Evolutionary conservation across 768 basidiomycete species (phyloP).

Genomic region (Chiua virens): DNA sequence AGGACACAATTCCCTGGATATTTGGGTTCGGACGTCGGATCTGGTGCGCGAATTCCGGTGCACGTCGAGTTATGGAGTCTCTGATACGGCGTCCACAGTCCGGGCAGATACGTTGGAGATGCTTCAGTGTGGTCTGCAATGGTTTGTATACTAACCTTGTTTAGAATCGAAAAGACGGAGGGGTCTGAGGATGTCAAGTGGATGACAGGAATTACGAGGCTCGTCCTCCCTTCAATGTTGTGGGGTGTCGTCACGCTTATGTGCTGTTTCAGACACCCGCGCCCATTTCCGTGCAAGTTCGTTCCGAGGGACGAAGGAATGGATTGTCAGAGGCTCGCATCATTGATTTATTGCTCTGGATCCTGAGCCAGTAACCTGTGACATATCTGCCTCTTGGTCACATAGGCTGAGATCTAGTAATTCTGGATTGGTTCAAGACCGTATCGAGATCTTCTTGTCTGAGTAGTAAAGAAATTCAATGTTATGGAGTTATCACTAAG

Average conservation of each 20-base stretch:
- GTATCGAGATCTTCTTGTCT: too few relatives aligned
- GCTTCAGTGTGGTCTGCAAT: conserved; percentile 20
- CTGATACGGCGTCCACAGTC: background rate
- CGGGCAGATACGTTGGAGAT: conserved; percentile 18
- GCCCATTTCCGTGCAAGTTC: conserved; percentile 10
- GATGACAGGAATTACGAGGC: conserved; percentile 7
- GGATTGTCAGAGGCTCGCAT: conserved; percentile 6
- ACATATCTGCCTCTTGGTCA: too few relatives aligned
- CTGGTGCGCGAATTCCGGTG: conserved; percentile 1
- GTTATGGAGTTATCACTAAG: too few relatives aligned
- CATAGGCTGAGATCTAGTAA: too few relatives aligned
- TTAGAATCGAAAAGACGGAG: conserved; percentile 11
- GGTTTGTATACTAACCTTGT: conserved; percentile 8
- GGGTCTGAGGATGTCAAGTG: conserved; percentile 12
- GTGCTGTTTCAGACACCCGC: background rate
- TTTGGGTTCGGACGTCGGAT: conserved; percentile 21
- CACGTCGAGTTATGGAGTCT: too few relatives aligned
- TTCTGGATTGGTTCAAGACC: too few relatives aligned
- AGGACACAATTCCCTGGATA: background rate
- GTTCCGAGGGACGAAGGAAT: conserved; percentile 7
- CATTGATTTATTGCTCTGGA: conserved; percentile 1
- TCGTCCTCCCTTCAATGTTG: background rate
- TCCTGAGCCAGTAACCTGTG: background rate
- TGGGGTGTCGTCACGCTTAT: background rate
- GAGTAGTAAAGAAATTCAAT: too few relatives aligned